A percentile compares a stretch with the other conserved stretches of the same genome.
Conservation (phyloP, 192 early-diverging fungal species). For the Piromyces finnis region DNA sequence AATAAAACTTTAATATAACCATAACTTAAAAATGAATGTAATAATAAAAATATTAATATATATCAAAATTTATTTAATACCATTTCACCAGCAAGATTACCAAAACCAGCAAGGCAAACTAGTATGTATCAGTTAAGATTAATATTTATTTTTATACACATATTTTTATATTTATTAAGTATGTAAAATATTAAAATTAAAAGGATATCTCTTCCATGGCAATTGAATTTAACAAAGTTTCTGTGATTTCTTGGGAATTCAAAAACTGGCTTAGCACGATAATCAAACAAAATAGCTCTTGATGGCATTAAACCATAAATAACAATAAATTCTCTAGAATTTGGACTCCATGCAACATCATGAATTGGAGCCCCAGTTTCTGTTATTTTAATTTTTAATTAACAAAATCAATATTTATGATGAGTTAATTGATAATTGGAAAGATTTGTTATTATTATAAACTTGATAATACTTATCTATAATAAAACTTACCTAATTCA, state of each 20-base stretch:
- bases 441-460: no score
- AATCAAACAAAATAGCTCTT: slow-evolving; percentile 83
- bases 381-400: no score
- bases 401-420: no score
- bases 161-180: neutral
- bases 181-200: no score
- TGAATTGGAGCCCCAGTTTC: slow-evolving; percentile 84
- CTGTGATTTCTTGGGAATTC: slow-evolving; percentile 75
- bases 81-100: slow-evolving; percentile 82
- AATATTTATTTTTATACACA: neutral
- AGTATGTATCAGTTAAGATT: slow-evolving; percentile 8
- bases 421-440: no score
- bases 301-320: slow-evolving; percentile 86
- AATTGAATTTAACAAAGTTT: slow-evolving; percentile 76
- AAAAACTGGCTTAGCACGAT: slow-evolving; percentile 60
- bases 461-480: no score
- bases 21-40: neutral
- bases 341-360: slow-evolving; percentile 87
- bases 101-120: slow-evolving; percentile 82
- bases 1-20: no score
- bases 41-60: neutral
- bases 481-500: slow-evolving; percentile 22
- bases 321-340: slow-evolving; percentile 94
- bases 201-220: slow-evolving; percentile 49
- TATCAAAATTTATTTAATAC: neutral